phyloP scores from a whole-genome alignment of 192 early-diverging fungal genomes.

The Obelidium mucronatum region DNA sequence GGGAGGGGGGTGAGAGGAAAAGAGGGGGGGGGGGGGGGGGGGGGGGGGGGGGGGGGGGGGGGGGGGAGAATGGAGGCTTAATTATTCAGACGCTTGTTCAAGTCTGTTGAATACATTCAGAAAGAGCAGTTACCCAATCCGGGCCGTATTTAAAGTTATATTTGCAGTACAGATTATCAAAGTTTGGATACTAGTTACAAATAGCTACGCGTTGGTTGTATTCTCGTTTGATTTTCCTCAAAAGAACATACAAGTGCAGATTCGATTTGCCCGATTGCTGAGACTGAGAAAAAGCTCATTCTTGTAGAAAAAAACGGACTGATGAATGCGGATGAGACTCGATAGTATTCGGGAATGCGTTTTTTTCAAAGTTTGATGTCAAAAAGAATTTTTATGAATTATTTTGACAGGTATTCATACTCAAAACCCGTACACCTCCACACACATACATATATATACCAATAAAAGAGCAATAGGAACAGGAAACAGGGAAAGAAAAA shows the following conservation, averaged over 20 bases:
- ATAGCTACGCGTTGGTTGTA: no score
- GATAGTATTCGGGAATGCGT: not conserved
- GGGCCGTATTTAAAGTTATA: slow-evolving; percentile 64
- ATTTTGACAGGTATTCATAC: no score
- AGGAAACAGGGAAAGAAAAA: not conserved
- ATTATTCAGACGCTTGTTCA: no score
- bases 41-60: no score
- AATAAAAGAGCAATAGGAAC: not conserved
- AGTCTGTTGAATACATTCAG: no score
- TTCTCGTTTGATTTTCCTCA: not conserved
- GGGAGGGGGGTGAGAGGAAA: not conserved
- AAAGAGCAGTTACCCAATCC: slow-evolving; percentile 56
- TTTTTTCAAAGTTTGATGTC: no score
- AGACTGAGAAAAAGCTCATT: slow-evolving; percentile 55
- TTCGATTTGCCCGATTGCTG: slow-evolving; percentile 63
- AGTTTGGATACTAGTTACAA: slow-evolving; percentile 52
- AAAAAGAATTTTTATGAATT: no score
- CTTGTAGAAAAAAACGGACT: no score
- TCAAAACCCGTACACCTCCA: not conserved
- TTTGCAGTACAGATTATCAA: slow-evolving; percentile 69
- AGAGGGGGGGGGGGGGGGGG: not conserved
- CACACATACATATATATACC: not conserved
- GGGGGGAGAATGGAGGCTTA: no score
- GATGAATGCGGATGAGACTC: not conserved
- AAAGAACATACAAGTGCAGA: slow-evolving; percentile 51